Evolutionary conservation across 2,329 filamentous ascomycete genomes (phyloP), one percentile per base, ranked within the genome.

Genomic region (Fonsecaea erecta): DNA sequence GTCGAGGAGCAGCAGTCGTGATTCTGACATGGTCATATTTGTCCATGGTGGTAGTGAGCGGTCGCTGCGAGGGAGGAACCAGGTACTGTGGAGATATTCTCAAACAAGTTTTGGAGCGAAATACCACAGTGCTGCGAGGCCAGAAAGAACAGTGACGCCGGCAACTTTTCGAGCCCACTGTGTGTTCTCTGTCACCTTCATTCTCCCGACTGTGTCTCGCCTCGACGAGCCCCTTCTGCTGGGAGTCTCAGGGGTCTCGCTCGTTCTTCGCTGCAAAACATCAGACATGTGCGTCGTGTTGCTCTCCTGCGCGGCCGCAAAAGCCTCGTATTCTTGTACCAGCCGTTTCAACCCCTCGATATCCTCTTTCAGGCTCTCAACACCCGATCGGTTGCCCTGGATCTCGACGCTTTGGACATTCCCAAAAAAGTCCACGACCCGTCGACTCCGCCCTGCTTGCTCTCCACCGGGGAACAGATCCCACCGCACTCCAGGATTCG

Each of bases 331-430:
- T 75, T 82, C 79, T 76, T 91, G 78, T 34, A 86, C 83, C 71
- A 88, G 80, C 59, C 77, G 79, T 51, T 83, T 90, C 54, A 97
- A 84, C n/a, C 88, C 86, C 35, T 90, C 79, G 66, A 97, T 78
- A 72, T 97, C 93, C 71, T 93, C 89, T 67, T 81, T 80, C 77
- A 86, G 81, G 24, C 74, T 78, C 61, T 74, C 76, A 16, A 73
- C 74, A 56, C 88, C 87, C 52, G 87, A 84, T 64, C 85, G 83
- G 52, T 82, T 81, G 28, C 83, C 84, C 70, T 95, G 91, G 2
- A 98, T 87, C 78, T 98, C 95, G 2, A 99, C 93, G 71, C 94
- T 96, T 77, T 99, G 95, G 14, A 98, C 93, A 75, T 98, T 99
- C 26, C 95, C 95, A 70, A 99, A 98, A 79, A 99, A 99, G 76